Evolutionary conservation across 2,329 filamentous ascomycete species (phyloP).

Genomic region (Aureobasidium musti): DNA sequence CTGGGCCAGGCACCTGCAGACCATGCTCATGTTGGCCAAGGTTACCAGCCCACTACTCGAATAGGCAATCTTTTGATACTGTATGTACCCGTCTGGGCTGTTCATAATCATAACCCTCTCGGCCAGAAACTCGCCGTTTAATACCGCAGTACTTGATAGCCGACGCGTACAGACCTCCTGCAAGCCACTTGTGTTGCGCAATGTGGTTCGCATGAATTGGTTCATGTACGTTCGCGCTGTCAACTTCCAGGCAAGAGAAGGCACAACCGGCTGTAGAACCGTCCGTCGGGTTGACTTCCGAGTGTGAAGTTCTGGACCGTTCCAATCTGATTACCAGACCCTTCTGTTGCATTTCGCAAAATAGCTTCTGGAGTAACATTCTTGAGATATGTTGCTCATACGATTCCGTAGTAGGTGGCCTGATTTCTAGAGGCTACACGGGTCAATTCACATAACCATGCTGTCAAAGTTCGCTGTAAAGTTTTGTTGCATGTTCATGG

Average conservation of each 20-base stretch:
- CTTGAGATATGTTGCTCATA: not conserved
- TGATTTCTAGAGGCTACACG: not conserved
- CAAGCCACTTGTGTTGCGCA: slow-evolving; percentile 14
- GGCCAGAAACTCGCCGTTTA: not conserved
- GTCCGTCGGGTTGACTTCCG: not conserved
- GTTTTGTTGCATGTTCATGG: not conserved
- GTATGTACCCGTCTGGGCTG: not conserved
- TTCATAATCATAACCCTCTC: not conserved
- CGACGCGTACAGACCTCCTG: not conserved
- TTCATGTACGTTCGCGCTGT: not conserved
- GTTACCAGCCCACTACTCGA: not conserved
- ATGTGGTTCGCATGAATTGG: not conserved
- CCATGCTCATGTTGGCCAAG: not conserved
- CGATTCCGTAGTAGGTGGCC: not conserved
- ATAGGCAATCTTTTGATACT: not conserved
- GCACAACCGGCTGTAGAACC: not conserved
- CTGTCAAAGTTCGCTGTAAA: not conserved
- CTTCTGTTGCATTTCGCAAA: not conserved
- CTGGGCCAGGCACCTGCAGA: not conserved
- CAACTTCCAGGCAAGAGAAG: not conserved
- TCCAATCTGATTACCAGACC: not conserved
- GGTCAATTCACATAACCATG: not conserved
- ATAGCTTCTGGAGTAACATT: no score
- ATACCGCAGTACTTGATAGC: not conserved
- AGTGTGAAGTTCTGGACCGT: slow-evolving; percentile 2